Percentiles rank a stretch among this genome's conserved stretches.
phyloP scores from a whole-genome alignment of 768 basidiomycete species.

The Hypholoma sublateritium region DNA sequence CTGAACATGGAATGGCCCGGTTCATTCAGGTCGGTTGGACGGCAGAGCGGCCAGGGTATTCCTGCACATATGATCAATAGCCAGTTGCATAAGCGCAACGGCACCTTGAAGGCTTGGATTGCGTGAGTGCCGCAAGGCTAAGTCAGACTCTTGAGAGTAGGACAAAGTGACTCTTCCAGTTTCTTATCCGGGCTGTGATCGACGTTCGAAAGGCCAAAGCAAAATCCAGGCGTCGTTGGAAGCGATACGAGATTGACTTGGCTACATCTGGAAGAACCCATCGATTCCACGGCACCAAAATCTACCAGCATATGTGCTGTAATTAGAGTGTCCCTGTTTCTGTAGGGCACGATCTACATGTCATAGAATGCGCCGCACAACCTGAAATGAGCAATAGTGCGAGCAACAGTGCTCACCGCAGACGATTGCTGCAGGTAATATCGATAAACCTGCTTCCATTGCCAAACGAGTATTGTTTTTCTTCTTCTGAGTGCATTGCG shows the following conservation, averaged over 20 bases:
- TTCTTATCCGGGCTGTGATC: background rate
- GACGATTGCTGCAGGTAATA: background rate
- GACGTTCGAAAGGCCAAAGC: background rate
- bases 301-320: background rate
- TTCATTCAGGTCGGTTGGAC: background rate
- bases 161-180: background rate
- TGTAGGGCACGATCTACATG: too few species aligned
- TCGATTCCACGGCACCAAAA: background rate
- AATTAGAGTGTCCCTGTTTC: too few species aligned
- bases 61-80: background rate
- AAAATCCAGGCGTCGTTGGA: background rate
- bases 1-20: background rate
- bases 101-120: background rate
- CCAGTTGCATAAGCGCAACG: background rate
- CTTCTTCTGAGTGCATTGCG: background rate
- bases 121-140: background rate
- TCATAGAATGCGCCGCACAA: too few species aligned
- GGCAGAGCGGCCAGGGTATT: background rate
- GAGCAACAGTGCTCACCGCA: background rate
- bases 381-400: background rate
- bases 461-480: background rate
- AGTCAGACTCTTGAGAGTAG: background rate
- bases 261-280: background rate
- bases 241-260: background rate
- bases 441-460: background rate